Evolutionary conservation across 2,329 filamentous ascomycete genomes (phyloP).

Genomic region (Rhinocladiella mackenziei): DNA sequence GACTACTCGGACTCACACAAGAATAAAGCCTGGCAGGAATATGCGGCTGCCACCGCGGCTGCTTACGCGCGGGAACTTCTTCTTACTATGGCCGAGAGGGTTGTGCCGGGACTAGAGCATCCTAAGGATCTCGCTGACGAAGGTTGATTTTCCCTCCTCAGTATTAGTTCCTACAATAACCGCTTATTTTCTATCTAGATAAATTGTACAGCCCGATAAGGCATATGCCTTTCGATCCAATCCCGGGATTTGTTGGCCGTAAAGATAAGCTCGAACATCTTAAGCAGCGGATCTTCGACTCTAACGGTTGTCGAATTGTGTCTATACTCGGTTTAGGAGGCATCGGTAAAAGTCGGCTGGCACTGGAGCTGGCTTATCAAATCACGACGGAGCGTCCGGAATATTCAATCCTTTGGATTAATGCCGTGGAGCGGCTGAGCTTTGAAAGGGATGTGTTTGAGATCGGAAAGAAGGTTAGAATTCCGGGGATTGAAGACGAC

Average conservation of each 20-base stretch:
- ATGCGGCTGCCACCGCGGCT: slow-evolving; percentile 16
- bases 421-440: slow-evolving; percentile 27
- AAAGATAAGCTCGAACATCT: slow-evolving; percentile 8
- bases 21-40: slow-evolving; percentile 19
- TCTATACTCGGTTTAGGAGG: slow-evolving; percentile 29
- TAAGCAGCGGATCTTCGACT: slow-evolving; percentile 3
- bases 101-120: background rate
- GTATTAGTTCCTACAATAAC: background rate
- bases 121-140: background rate
- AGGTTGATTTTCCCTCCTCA: background rate
- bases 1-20: slow-evolving; percentile 21
- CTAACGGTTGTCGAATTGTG: background rate
- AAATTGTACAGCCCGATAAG: slow-evolving; percentile 5
- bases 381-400: slow-evolving; percentile 1
- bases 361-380: slow-evolving; percentile 24
- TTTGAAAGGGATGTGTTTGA: slow-evolving; percentile 31
- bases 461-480: slow-evolving; percentile 30
- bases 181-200: background rate
- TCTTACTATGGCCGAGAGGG: background rate
- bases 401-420: slow-evolving; percentile 33
- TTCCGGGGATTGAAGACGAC: slow-evolving; percentile 30
- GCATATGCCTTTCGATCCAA: slow-evolving; percentile 25
- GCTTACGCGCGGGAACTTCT: slow-evolving; percentile 16
- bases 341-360: slow-evolving; percentile 30
- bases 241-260: slow-evolving; percentile 21